Base-by-base conservation (phyloP, 306 rosid species). In the Ormosia semicastrata region DNA sequence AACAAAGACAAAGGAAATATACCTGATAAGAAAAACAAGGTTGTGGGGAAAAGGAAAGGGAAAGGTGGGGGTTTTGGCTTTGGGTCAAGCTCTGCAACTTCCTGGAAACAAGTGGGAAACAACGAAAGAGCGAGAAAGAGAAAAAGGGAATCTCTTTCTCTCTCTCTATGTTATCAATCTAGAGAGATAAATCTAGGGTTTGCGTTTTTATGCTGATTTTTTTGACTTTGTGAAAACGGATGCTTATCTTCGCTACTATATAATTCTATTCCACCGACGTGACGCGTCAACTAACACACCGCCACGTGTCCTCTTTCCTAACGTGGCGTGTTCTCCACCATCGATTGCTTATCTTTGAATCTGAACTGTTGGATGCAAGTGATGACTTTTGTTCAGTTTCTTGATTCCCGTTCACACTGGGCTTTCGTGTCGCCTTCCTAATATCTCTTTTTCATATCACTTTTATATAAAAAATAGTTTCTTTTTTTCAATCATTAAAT, bases 81-180 rank as follows among this genome's bases (percentile, higher is more conserved):
- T 60, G 32, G 85, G 87, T 79, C 86, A 73, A 78, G 87, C 60
- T 40, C 77, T 69, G 88, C 88, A 84, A 81, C 84, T 84, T 77
- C 84, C 46, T 66, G 47, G 88, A 84, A 81, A 76, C 3, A 39
- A 82, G 86, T 65, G 80, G 71, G 74, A 34, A 81, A 71, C 88
- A 56, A 68, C 54, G 62, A 64, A 47, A 65, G 78, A 73, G 73
- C 72, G 82, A 78, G 87, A 83, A 80, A 83, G 78, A 66, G 82
- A 76, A 76, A 77, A 60, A 71, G 5, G 76, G 83, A 65, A 78
- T 83, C 80, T 71, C 3, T 14, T 4, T 14, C 29, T 78, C 24
- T 77, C 47, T 72, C 85, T 82, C 81, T 74, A 66, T 29, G 53
- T 7, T 33, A 17, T 39, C 33, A 50, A 2, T 71, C 50, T 72